Conservation (phyloP, 148 eudicot genomes). For the Spergularia bocconei region DNA sequence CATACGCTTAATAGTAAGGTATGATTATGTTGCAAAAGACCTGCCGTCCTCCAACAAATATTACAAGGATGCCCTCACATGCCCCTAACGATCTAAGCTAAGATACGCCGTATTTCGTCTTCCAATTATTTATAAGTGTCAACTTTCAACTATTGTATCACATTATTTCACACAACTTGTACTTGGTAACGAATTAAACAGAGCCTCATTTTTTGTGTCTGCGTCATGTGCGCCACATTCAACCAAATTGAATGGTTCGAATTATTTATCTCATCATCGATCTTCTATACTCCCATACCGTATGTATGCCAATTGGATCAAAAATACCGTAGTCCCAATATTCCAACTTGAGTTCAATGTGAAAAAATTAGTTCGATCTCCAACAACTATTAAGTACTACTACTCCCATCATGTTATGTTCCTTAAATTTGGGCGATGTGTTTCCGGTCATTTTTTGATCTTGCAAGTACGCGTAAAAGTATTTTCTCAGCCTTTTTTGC, state of each 20-base stretch:
- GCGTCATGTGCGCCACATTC: constrained; percentile 15
- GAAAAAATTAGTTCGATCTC: not conserved
- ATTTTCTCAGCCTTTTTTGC: no score
- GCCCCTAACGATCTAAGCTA: no score
- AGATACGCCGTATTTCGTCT: no score
- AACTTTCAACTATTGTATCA: no score
- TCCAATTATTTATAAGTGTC: no score
- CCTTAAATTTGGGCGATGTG: no score
- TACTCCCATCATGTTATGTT: not conserved
- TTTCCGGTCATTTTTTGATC: no score
- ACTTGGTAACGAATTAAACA: not conserved
- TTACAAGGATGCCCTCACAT: no score
- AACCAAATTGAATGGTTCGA: not conserved
- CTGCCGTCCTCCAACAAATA: no score
- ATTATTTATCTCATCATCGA: not conserved
- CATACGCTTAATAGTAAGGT: no score
- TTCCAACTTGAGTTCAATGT: constrained; percentile 8
- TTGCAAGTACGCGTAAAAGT: no score
- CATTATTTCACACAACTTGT: not conserved
- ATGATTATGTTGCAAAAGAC: no score
- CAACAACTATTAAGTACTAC: not conserved
- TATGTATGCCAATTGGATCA: constrained; percentile 23
- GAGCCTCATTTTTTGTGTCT: constrained; percentile 20
- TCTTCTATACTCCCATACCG: constrained; percentile 7
- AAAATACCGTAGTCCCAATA: constrained; percentile 2